A percentile compares a stretch with the other conserved stretches of the same genome.
phyloP scores from a whole-genome alignment of 495 filamentous ascomycete genomes.

The Neurospora tetraspora region DNA sequence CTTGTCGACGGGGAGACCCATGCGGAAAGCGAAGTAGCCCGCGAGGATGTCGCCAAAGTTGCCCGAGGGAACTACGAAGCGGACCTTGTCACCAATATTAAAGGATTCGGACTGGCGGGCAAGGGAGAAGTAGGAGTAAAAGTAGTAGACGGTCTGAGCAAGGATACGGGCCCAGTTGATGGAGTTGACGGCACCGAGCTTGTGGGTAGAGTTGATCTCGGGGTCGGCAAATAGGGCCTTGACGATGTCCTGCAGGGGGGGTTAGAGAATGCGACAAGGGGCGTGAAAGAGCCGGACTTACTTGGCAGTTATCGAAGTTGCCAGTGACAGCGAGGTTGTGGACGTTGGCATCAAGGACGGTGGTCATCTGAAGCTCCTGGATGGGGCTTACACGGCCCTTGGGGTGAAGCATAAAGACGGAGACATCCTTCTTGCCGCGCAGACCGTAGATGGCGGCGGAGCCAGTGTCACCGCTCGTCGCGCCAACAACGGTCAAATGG shows the following conservation, averaged over 20 bases:
- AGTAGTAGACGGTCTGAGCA: constrained; percentile 91
- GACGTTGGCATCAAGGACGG: constrained; percentile 75
- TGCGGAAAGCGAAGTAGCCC: constrained; percentile 80
- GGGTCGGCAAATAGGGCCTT: constrained; percentile 85
- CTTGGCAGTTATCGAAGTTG: constrained; percentile 92
- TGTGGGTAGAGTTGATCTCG: constrained; percentile 58
- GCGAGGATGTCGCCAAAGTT: constrained; percentile 97
- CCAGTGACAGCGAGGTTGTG: constrained; percentile 80
- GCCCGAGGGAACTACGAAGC: constrained; percentile 78
- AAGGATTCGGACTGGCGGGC: constrained; percentile 39
- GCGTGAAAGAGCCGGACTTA: constrained; percentile 16
- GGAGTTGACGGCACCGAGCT: constrained; percentile 78
- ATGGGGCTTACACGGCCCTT: constrained; percentile 75
- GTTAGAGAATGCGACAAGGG: not conserved
- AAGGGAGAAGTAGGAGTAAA: constrained; percentile 79
- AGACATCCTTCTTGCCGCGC: constrained; percentile 91
- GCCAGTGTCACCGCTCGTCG: constrained; percentile 89
- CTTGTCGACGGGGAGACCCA: constrained; percentile 80
- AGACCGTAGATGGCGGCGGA: constrained; percentile 96
- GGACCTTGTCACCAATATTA: constrained; percentile 48
- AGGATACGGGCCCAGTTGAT: constrained; percentile 89
- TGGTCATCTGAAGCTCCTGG: constrained; percentile 94
- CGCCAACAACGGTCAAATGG: constrained; percentile 83
- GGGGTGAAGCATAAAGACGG: constrained; percentile 81
- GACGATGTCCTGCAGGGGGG: constrained; percentile 58